Evolutionary conservation across 1,139 yeast genomes (phyloP).

Genomic region (Diutina siamensis): DNA sequence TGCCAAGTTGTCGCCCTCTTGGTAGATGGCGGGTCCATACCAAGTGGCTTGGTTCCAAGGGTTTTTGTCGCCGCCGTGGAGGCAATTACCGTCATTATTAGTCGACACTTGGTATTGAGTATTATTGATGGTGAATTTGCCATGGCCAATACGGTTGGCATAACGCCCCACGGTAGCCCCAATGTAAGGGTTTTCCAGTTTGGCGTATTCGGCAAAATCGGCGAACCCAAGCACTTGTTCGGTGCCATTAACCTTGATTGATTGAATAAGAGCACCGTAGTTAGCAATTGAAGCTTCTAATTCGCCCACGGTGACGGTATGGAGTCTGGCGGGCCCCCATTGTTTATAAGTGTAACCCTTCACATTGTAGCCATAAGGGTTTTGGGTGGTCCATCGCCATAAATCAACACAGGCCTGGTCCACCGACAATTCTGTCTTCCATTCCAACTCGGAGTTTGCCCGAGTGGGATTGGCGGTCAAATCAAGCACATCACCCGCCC

Average conservation of each 20-base stretch:
- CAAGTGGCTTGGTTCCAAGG: slow-evolving; percentile 42
- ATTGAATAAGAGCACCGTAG: slow-evolving; percentile 42
- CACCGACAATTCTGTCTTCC: slow-evolving; percentile 49
- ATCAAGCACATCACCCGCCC: slow-evolving; percentile 72
- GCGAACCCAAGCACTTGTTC: slow-evolving; percentile 25
- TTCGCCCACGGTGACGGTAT: slow-evolving; percentile 24
- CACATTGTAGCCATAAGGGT: slow-evolving; percentile 51
- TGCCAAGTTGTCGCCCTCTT: slow-evolving; percentile 18
- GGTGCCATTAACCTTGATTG: slow-evolving; percentile 18
- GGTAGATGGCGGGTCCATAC: slow-evolving; percentile 39
- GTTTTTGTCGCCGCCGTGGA: slow-evolving; percentile 36
- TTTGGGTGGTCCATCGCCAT: slow-evolving; percentile 68
- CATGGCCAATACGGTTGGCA: slow-evolving; percentile 48
- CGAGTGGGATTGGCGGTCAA: slow-evolving; percentile 63
- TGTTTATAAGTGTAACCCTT: slow-evolving; percentile 16
- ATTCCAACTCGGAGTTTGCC: slow-evolving; percentile 53
- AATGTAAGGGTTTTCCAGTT: slow-evolving; percentile 34
- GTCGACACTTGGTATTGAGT: slow-evolving; percentile 25
- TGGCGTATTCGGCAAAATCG: slow-evolving; percentile 24
- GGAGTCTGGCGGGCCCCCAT: slow-evolving; percentile 30
- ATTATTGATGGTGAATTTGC: slow-evolving; percentile 31
- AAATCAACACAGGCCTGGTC: slow-evolving; percentile 61
- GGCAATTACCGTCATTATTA: slow-evolving; percentile 28
- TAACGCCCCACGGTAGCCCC: slow-evolving; percentile 57
- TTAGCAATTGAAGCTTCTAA: slow-evolving; percentile 37